Base-by-base conservation (phyloP, 305 asterid genomes). In the Rubia balearica region DNA sequence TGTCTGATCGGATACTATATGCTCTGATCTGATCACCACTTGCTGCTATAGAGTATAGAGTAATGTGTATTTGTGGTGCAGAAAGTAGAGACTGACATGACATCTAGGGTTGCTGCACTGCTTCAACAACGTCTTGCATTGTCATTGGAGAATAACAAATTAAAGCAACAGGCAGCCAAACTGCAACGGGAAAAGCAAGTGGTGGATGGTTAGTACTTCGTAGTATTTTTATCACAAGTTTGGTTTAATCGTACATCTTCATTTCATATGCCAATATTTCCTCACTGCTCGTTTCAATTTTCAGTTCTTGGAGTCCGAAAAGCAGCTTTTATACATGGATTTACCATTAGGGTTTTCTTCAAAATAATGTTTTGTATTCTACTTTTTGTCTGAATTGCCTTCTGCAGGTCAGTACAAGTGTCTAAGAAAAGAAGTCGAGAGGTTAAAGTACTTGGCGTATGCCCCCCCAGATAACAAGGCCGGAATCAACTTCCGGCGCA, bases 111-210 rank as follows among this genome's bases (percentile, higher is more conserved):
- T 70, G 85, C 86, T 57, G 75, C 89, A 53, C 78, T 87, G 36
- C 63, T 82, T 74, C 90, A 83, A 84, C 91, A 81, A 59, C 82
- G 79, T 24, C 76, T 80, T 83, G 79, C 90, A 73, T 76, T 91
- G 63, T 80, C 88, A 67, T 24, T 83, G 78, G 96, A 91, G 78
- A 91, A 91, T 43, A 83, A 41, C 81, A 73, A 85, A 65, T 80
- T 90, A 73, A 90, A 89, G 83, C 92, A 87, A 77, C 88, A 77
- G 69, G 65, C 89, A n/a, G 68, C 74, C 69, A 84, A 86, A 73
- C 68, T 81, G 82, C 86, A 84, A 78, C 89, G 79, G 74, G 78
- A 87, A 75, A 85, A 84, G 71, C 78, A 81, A 75, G 24, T 86
- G 59, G 85, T 83, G 21, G 95, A 91, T 63, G 85, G 97, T 91